Percentiles rank a stretch among this genome's conserved stretches.
Conservation (phyloP, 2,329 filamentous ascomycete species). For the Fusarium palustre region DNA sequence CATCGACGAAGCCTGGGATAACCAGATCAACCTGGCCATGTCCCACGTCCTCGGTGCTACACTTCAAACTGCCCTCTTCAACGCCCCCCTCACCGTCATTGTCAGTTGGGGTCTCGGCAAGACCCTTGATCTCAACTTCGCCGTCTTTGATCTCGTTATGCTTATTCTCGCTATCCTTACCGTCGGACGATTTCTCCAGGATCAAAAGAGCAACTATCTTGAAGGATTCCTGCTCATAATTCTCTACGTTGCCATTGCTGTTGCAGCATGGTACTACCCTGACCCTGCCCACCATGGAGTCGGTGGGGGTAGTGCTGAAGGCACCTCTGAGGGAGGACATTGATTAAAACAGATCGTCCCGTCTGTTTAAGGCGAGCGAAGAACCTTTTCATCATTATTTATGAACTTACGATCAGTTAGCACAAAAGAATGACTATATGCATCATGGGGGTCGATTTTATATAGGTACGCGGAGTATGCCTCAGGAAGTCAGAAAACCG, state of each 20-base stretch:
- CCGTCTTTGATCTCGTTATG: constrained; percentile 85
- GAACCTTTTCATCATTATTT: neutral
- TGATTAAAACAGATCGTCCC: neutral
- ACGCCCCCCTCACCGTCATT: constrained; percentile 84
- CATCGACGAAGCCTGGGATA: constrained; percentile 85
- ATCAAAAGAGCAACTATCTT: constrained; percentile 90
- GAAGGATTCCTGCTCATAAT: constrained; percentile 85
- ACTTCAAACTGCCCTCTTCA: constrained; percentile 90
- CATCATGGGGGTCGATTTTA: neutral
- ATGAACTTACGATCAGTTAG: constrained; percentile 22
- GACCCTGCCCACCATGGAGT: constrained; percentile 49
- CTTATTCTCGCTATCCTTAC: constrained; percentile 87
- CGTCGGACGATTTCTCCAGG: constrained; percentile 86
- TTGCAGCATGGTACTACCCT: constrained; percentile 69
- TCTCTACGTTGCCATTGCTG: constrained; percentile 70
- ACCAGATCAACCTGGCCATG: constrained; percentile 86
- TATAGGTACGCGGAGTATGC: neutral
- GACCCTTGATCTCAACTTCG: constrained; percentile 83
- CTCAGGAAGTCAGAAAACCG: neutral
- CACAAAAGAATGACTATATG: constrained; percentile 1
- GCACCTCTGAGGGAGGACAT: constrained; percentile 26
- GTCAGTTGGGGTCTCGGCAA: constrained; percentile 83
- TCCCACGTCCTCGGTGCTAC: constrained; percentile 88
- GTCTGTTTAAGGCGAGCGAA: neutral
- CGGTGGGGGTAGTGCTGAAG: constrained; percentile 1